phyloP scores from a whole-genome alignment of 495 filamentous ascomycete genomes.

The Talaromyces thailandensis region DNA sequence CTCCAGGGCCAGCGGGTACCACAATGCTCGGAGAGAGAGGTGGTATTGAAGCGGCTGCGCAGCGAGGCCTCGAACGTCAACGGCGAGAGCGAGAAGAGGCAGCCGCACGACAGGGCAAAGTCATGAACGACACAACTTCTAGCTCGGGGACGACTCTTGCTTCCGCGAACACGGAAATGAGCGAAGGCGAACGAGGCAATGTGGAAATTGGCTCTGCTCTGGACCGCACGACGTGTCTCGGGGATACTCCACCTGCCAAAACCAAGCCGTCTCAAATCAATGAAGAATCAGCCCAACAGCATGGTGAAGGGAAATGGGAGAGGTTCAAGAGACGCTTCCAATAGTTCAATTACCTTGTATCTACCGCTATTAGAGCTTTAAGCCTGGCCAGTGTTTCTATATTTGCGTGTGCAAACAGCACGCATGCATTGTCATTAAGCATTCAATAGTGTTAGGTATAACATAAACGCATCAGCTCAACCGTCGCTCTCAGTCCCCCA shows the following conservation, averaged over 20 bases:
- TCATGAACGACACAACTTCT: not conserved
- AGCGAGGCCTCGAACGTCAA: conserved; percentile 3
- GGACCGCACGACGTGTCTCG: not conserved
- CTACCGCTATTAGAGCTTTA: not conserved
- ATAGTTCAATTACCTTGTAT: not conserved
- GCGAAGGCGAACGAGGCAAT: not conserved
- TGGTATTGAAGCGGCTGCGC: conserved; percentile 5
- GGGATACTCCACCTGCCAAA: not conserved
- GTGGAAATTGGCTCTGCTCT: not conserved
- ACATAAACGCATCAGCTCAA: not conserved
- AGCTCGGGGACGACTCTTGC: not conserved
- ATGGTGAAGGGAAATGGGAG: not conserved
- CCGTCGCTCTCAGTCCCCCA: not conserved
- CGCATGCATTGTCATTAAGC: not conserved
- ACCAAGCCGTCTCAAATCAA: not conserved
- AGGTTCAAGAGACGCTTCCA: not conserved
- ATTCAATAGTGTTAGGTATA: not conserved
- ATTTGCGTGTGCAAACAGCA: not conserved
- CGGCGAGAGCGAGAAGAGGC: conserved; percentile 2
- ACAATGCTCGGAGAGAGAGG: conserved; percentile 11
- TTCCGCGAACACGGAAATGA: not conserved
- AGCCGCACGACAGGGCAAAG: not conserved
- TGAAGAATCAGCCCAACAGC: not conserved
- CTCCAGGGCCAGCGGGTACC: conserved; percentile 8
- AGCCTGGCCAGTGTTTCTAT: not conserved